These are phyloP conservation scores for Cyberlindnera nakhonratchasimensis DNA, from an alignment of 805 yeast species.

Conservation along the genomic window DNA sequence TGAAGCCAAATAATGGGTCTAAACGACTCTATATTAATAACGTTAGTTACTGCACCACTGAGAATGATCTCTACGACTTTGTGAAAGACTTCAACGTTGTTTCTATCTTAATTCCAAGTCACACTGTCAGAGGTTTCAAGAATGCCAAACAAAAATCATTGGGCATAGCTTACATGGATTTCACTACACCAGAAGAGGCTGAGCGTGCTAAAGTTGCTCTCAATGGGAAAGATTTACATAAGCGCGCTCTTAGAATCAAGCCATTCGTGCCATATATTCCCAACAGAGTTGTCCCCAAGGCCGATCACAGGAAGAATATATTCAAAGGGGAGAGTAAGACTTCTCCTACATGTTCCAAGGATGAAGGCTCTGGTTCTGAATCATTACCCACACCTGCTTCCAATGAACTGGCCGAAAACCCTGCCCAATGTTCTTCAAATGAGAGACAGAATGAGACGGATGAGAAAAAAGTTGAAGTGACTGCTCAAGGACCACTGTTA, in stretches of 20 bases:
- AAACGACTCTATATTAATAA: conserved; percentile 52
- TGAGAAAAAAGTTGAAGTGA: background rate
- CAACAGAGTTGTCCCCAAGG: conserved; percentile 5
- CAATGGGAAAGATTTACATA: conserved; percentile 55
- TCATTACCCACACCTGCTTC: no score
- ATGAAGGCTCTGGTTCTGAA: no score
- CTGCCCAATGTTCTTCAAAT: no score
- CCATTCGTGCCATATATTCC: conserved; percentile 43
- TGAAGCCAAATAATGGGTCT: conserved; percentile 5
- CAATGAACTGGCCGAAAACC: no score
- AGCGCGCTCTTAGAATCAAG: conserved; percentile 38
- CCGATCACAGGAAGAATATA: background rate
- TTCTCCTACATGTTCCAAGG: background rate
- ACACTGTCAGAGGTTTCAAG: conserved; percentile 46
- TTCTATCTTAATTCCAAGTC: conserved; percentile 51
- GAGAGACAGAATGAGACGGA: background rate
- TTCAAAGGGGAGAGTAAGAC: background rate
- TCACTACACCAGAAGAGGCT: conserved; percentile 61
- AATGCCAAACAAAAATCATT: conserved; percentile 41
- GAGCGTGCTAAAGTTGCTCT: conserved; percentile 58
- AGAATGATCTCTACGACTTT: conserved; percentile 45
- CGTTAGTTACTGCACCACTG: conserved; percentile 49
- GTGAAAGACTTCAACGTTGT: conserved; percentile 41
- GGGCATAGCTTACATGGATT: conserved; percentile 84
- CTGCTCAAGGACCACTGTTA: conserved; percentile 4